A percentile compares a stretch with the other conserved stretches of the same genome.
Evolutionary conservation across 2,329 filamentous ascomycete species (phyloP).

Genomic region (Exophiala xenobiotica): DNA sequence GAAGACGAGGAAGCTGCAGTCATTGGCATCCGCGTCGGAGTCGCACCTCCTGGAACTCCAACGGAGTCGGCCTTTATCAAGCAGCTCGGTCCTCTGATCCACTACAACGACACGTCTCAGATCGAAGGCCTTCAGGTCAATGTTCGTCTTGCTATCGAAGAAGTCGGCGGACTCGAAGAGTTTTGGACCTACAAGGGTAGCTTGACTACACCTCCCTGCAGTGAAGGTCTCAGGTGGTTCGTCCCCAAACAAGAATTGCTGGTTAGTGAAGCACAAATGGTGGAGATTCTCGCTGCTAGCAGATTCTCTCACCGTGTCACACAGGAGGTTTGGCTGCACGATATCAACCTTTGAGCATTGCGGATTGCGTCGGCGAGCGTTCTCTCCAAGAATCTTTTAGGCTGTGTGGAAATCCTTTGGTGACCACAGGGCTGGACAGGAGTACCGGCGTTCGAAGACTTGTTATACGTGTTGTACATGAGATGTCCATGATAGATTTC

Average conservation of each 20-base stretch:
- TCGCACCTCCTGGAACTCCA: constrained; percentile 2
- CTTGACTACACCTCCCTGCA: constrained; percentile 63
- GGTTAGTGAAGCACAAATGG: constrained; percentile 49
- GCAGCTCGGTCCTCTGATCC: constrained; percentile 41
- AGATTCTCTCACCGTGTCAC: constrained; percentile 47
- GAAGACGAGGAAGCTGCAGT: constrained; percentile 46
- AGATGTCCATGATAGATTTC: too few species aligned
- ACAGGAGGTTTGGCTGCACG: constrained; percentile 49
- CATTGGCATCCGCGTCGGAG: constrained; percentile 48
- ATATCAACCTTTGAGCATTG: constrained; percentile 43
- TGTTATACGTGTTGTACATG: too few species aligned
- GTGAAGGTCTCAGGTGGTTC: constrained; percentile 57
- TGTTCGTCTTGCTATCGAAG: constrained; percentile 20
- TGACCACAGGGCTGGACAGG: too few species aligned
- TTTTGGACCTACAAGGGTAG: constrained; percentile 58
- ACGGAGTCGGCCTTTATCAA: constrained; percentile 35
- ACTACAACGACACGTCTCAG: constrained; percentile 38
- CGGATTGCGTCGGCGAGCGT: neutral
- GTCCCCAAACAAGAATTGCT: constrained; percentile 37
- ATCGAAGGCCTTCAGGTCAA: constrained; percentile 24
- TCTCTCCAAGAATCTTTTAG: too few species aligned
- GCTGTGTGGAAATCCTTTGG: too few species aligned
- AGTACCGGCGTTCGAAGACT: too few species aligned
- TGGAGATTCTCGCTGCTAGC: constrained; percentile 45
- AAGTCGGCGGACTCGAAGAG: constrained; percentile 22